Percentiles rank a stretch among this genome's conserved stretches.
These are phyloP conservation scores for Zychaea mexicana DNA, from an alignment of 371 early-diverging fungal genomes.

Conservation along the genomic window DNA sequence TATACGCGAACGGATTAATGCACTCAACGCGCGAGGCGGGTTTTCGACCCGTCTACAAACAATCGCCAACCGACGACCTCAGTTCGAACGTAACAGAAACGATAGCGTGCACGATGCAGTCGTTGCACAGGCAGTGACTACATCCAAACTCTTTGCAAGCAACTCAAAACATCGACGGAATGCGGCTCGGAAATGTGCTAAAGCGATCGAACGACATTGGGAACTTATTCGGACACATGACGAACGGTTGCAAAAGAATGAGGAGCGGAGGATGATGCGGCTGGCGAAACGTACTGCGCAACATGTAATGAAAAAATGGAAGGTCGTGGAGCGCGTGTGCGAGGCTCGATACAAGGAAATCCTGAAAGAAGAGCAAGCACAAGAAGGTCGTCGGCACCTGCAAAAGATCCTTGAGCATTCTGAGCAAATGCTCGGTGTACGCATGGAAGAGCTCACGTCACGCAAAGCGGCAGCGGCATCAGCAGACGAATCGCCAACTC, in stretches of 20 bases:
- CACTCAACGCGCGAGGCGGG: constrained; percentile 45
- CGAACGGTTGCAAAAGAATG: constrained; percentile 49
- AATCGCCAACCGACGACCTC: constrained; percentile 37
- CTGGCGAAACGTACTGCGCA: constrained; percentile 69
- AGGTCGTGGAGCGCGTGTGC: constrained; percentile 61
- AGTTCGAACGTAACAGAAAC: constrained; percentile 27
- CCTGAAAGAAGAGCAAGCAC: constrained; percentile 59
- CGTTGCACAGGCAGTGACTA: constrained; percentile 37
- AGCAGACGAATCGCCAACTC: not conserved
- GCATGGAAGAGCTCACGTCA: constrained; percentile 51
- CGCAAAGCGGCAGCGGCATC: not conserved
- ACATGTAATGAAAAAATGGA: constrained; percentile 73
- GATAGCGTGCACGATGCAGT: constrained; percentile 10
- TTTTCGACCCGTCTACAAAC: constrained; percentile 37
- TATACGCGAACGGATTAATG: constrained; percentile 44
- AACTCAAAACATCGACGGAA: constrained; percentile 48
- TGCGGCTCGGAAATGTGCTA: constrained; percentile 58
- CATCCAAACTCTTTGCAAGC: constrained; percentile 45
- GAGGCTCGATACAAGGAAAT: constrained; percentile 61
- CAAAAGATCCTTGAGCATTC: constrained; percentile 74
- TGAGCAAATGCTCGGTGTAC: constrained; percentile 70
- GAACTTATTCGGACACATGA: constrained; percentile 53
- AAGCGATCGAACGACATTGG: constrained; percentile 61
- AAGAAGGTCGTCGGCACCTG: constrained; percentile 64
- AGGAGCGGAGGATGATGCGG: constrained; percentile 52